Conservation (phyloP, 2,329 filamentous ascomycete species). For the Amauroascus verrucosus region DNA sequence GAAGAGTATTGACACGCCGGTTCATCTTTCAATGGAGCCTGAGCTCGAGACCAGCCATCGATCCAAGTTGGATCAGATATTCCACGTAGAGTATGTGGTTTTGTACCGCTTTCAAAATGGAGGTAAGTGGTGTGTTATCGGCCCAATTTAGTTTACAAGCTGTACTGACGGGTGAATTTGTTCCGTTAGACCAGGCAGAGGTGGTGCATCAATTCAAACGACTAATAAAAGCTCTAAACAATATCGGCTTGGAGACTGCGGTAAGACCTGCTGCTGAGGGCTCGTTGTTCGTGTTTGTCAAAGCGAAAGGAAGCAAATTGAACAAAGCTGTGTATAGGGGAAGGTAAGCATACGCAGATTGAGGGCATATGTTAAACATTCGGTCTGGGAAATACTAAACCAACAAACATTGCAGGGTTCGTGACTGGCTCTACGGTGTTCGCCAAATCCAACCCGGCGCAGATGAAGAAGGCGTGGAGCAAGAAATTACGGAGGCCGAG, state of each 20-base stretch:
- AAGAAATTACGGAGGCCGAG: slow-evolving; percentile 80
- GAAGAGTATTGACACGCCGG: too few relatives aligned
- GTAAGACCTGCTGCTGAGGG: slow-evolving; percentile 68
- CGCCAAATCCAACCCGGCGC: slow-evolving; percentile 64
- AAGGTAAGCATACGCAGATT: slow-evolving; percentile 40
- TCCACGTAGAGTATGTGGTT: slow-evolving; percentile 80
- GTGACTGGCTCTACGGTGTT: slow-evolving; percentile 89
- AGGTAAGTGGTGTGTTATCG: slow-evolving; percentile 40
- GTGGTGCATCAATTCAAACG: slow-evolving; percentile 67
- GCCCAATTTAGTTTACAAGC: too few relatives aligned
- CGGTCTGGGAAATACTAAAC: not conserved
- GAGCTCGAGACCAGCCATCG: not conserved
- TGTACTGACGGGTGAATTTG: too few relatives aligned
- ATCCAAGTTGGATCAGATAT: slow-evolving; percentile 38
- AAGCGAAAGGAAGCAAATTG: slow-evolving; percentile 66
- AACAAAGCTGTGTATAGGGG: slow-evolving; percentile 74
- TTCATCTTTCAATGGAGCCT: slow-evolving; percentile 6
- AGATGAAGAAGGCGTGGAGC: slow-evolving; percentile 59
- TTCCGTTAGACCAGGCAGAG: slow-evolving; percentile 46
- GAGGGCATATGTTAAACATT: not conserved
- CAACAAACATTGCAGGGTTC: slow-evolving; percentile 47
- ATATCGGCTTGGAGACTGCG: slow-evolving; percentile 75
- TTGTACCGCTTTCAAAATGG: slow-evolving; percentile 62
- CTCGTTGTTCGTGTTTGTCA: slow-evolving; percentile 73
- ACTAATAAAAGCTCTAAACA: slow-evolving; percentile 63